Evolutionary conservation across 73 alveolate species (phyloP).

Genomic region (Paramecium sexaurelia): DNA sequence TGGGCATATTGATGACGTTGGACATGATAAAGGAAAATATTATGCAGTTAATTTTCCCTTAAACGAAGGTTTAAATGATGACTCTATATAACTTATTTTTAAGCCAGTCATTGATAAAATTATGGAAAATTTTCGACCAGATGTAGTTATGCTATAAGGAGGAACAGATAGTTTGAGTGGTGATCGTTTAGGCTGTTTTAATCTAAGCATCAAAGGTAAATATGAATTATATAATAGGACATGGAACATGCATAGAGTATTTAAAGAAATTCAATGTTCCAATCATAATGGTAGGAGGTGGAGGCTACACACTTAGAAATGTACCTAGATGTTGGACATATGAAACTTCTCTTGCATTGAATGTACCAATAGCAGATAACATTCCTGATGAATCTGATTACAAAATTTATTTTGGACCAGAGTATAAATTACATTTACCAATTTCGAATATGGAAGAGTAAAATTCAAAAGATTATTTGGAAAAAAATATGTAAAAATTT

Average conservation of each 20-base stretch:
- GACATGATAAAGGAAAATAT: constrained; percentile 94
- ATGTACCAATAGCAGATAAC: constrained; percentile 83
- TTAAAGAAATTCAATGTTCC: constrained; percentile 93
- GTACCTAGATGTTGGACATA: constrained; percentile 98
- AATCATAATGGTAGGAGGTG: constrained; percentile 95
- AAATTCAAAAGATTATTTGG: constrained; percentile 83
- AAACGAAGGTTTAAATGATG: constrained; percentile 98
- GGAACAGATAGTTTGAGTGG: constrained; percentile 93
- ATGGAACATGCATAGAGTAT: constrained; percentile 89
- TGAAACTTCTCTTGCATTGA: constrained; percentile 91
- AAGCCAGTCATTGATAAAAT: constrained; percentile 90
- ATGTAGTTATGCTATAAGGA: constrained; percentile 73
- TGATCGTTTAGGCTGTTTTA: constrained; percentile 97
- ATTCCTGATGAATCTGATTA: constrained; percentile 88
- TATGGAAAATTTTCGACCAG: constrained; percentile 80
- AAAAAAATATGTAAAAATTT: constrained; percentile 37
- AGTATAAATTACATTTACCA: constrained; percentile 91
- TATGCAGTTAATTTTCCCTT: constrained; percentile 97
- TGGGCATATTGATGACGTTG: constrained; percentile 95
- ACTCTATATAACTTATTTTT: constrained; percentile 81
- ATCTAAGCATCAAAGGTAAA: constrained; percentile 85
- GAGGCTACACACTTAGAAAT: constrained; percentile 98
- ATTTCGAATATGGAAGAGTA: constrained; percentile 97
- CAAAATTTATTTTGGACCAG: constrained; percentile 93
- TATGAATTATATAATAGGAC: constrained; percentile 73